Evolutionary conservation across 2,329 filamentous ascomycete genomes (phyloP).

Genomic region (Ilyonectria sp.): DNA sequence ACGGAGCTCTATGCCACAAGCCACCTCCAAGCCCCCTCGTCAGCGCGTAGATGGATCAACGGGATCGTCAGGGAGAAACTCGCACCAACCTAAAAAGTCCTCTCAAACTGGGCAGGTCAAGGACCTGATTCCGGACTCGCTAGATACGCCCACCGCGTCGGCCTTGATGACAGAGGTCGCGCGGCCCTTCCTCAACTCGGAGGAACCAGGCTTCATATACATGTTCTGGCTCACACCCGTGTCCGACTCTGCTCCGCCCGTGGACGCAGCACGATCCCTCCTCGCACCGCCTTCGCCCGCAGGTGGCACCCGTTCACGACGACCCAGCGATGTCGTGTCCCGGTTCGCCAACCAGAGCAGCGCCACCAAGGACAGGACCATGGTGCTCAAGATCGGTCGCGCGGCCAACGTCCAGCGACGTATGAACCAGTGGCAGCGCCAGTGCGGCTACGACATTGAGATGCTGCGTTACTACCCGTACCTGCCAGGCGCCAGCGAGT

Average conservation of each 20-base stretch:
- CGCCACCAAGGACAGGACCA: slow-evolving; percentile 66
- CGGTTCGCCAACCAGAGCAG: slow-evolving; percentile 59
- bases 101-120: slow-evolving; percentile 53
- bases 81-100: slow-evolving; percentile 51
- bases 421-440: slow-evolving; percentile 92
- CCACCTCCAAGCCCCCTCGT: slow-evolving; percentile 14
- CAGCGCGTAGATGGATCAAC: slow-evolving; percentile 40
- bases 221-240: slow-evolving; percentile 94
- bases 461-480: slow-evolving; percentile 95
- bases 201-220: slow-evolving; percentile 94
- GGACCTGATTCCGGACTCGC: slow-evolving; percentile 75
- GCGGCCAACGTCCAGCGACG: slow-evolving; percentile 89
- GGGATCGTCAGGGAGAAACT: slow-evolving; percentile 50
- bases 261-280: slow-evolving; percentile 72
- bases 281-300: slow-evolving; percentile 65
- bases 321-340: slow-evolving; percentile 70
- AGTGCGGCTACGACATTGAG: slow-evolving; percentile 91
- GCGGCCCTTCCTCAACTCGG: slow-evolving; percentile 76
- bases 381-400: slow-evolving; percentile 77
- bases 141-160: slow-evolving; percentile 79
- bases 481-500: slow-evolving; percentile 62
- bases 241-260: slow-evolving; percentile 68
- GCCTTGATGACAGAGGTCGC: slow-evolving; percentile 82
- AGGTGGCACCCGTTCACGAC: slow-evolving; percentile 55
- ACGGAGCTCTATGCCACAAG: slow-evolving; percentile 36